A percentile compares a stretch with the other conserved stretches of the same genome.
Conservation (phyloP, 176 grass and related monocot genomes). For the Typha latifolia region DNA sequence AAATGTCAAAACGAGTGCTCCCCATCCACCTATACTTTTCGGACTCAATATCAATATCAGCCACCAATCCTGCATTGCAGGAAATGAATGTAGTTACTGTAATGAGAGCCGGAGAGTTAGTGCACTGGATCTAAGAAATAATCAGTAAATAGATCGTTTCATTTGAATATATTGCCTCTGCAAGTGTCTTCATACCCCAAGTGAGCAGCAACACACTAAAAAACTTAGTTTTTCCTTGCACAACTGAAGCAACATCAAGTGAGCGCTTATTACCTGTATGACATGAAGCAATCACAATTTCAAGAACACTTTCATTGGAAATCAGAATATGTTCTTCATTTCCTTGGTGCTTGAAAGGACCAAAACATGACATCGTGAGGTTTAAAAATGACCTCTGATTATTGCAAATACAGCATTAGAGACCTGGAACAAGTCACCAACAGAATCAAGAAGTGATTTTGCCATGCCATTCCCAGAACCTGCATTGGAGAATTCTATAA, state of each 20-base stretch:
- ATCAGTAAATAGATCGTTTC: not conserved
- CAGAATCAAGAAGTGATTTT: conserved; percentile 64
- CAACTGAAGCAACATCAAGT: conserved; percentile 76
- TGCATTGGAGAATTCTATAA: conserved; percentile 27
- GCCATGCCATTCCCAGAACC: conserved; percentile 97
- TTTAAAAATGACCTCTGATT: conserved; percentile 52
- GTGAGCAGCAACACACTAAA: conserved; percentile 95
- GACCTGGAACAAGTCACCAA: conserved; percentile 58
- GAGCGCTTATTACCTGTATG: conserved; percentile 61
- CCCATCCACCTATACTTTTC: conserved; percentile 99
- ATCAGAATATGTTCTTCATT: too few relatives aligned
- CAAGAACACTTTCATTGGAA: too few relatives aligned
- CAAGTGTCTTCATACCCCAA: conserved; percentile 53
- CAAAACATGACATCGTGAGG: not conserved
- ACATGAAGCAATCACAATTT: conserved; percentile 21
- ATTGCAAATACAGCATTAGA: conserved; percentile 72
- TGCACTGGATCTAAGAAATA: conserved; percentile 9
- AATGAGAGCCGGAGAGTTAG: not conserved
- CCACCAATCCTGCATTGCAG: conserved; percentile 60
- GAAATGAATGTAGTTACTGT: too few relatives aligned
- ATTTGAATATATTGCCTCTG: not conserved
- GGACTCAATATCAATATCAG: conserved; percentile 93
- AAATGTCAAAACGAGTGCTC: conserved; percentile 80
- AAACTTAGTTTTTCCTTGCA: conserved; percentile 81
- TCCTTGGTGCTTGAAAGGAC: too few relatives aligned